Evolutionary conservation across 2,329 filamentous ascomycete genomes (phyloP).

Genomic region (Penicillium sp.): DNA sequence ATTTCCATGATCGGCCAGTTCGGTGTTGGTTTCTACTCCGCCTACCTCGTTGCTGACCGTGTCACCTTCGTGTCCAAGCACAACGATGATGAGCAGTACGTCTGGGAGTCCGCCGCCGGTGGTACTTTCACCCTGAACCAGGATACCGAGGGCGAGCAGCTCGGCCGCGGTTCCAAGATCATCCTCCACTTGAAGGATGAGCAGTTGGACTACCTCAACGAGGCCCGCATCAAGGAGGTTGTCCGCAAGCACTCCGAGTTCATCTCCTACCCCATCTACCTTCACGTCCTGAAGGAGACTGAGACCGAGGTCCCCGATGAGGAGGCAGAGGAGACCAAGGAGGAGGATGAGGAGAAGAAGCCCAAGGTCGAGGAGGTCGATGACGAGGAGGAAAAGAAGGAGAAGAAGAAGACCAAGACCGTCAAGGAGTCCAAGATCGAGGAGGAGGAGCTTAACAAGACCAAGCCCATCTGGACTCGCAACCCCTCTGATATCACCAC

Average conservation of each 20-base stretch:
- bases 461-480: conserved; percentile 99
- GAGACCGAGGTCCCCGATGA: conserved; percentile 98
- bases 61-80: conserved; percentile 96
- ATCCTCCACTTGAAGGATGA: conserved; percentile 99
- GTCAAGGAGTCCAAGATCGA: conserved; percentile 98
- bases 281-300: conserved; percentile 98
- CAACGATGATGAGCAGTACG: conserved; percentile 99
- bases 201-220: conserved; percentile 96
- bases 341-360: conserved; percentile 86
- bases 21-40: conserved; percentile 99
- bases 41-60: conserved; percentile 96
- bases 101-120: conserved; percentile 97
- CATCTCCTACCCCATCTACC: conserved; percentile 99
- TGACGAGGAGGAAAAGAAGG: conserved; percentile 75
- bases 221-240: conserved; percentile 99
- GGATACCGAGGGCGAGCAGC: conserved; percentile 84
- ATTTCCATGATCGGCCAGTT: conserved; percentile 99
- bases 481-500: conserved; percentile 92
- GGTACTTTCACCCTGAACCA: conserved; percentile 91
- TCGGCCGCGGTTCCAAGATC: conserved; percentile 96
- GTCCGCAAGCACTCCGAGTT: conserved; percentile 99
- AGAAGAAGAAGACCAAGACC: conserved; percentile 93
- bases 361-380: conserved; percentile 91
- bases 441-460: conserved; percentile 99
- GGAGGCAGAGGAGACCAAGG: conserved; percentile 72